Evolutionary conservation across 257 asterid species (phyloP).

Genomic region (Leptodermis oblonga): DNA sequence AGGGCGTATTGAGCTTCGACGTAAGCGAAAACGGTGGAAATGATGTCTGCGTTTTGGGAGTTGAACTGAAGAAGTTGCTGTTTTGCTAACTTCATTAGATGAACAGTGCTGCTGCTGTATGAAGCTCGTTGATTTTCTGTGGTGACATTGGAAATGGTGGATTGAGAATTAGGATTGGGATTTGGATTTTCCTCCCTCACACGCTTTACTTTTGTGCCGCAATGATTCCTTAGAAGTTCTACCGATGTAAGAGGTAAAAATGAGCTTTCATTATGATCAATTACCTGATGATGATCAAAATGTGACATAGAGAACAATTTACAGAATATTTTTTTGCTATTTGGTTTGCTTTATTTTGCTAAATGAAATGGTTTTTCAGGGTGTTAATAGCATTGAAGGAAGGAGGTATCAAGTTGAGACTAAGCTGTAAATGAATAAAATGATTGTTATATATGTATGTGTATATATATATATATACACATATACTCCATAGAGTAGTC

Average conservation of each 20-base stretch:
- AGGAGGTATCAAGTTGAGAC: background rate
- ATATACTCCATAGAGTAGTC: too few relatives aligned
- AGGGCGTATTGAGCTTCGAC: slow-evolving; percentile 13
- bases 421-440: background rate
- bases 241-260: background rate
- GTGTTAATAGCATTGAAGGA: background rate
- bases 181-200: background rate
- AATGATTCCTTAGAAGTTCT: slow-evolving; percentile 8
- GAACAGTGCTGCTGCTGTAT: background rate
- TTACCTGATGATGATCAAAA: background rate
- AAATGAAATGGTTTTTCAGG: background rate
- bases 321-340: background rate
- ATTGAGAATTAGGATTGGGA: background rate
- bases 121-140: background rate
- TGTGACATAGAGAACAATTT: background rate
- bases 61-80: background rate
- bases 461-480: too few relatives aligned
- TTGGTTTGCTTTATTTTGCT: background rate
- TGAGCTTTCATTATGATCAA: background rate
- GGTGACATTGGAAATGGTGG: background rate
- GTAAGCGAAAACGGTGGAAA: background rate
- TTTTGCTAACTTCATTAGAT: slow-evolving; percentile 7
- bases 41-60: background rate
- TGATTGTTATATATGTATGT: too few relatives aligned
- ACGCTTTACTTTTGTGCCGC: background rate